A percentile compares a stretch with the other conserved stretches of the same genome.
phyloP scores from a whole-genome alignment of 78 protist genomes.

The Polysphondylium violaceum region DNA sequence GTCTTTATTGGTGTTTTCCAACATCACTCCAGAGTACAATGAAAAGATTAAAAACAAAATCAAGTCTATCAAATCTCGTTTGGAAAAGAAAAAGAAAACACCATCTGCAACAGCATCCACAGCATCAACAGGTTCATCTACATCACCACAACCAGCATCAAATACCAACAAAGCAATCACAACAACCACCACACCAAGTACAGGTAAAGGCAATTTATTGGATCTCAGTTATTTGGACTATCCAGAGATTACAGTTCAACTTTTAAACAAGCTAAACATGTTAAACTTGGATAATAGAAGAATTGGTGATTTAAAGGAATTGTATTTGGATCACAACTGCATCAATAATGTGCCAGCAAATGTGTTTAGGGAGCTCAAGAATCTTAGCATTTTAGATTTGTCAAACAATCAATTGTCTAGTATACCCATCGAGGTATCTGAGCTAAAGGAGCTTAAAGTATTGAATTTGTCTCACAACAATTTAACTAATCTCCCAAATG shows the following conservation, averaged over 20 bases:
- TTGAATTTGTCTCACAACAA: conserved; percentile 73
- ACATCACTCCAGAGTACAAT: conserved; percentile 15
- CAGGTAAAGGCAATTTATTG: not conserved
- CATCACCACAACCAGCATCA: not conserved
- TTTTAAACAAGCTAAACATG: conserved; percentile 36
- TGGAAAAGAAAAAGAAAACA: conserved; percentile 27
- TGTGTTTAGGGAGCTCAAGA: conserved; percentile 20
- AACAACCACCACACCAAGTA: not conserved
- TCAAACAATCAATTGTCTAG: conserved; percentile 71
- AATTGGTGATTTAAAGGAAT: conserved; percentile 37
- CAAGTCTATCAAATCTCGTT: conserved; percentile 19
- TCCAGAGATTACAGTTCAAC: conserved; percentile 44
- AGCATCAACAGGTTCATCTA: not conserved
- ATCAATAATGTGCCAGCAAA: conserved; percentile 26
- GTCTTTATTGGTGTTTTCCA: conserved; percentile 4
- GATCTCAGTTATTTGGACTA: conserved; percentile 38
- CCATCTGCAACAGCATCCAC: not conserved
- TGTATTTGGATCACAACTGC: conserved; percentile 66
- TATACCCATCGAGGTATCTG: conserved; percentile 77
- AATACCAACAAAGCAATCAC: not conserved
- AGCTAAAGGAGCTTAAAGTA: conserved; percentile 22
- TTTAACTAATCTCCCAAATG: conserved; percentile 52
- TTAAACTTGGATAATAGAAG: conserved; percentile 22
- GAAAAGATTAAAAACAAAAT: conserved; percentile 52
- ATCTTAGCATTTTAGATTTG: conserved; percentile 58